Evolutionary conservation across 2,329 filamentous ascomycete species (phyloP).

Genomic region (Apiospora aurea): DNA sequence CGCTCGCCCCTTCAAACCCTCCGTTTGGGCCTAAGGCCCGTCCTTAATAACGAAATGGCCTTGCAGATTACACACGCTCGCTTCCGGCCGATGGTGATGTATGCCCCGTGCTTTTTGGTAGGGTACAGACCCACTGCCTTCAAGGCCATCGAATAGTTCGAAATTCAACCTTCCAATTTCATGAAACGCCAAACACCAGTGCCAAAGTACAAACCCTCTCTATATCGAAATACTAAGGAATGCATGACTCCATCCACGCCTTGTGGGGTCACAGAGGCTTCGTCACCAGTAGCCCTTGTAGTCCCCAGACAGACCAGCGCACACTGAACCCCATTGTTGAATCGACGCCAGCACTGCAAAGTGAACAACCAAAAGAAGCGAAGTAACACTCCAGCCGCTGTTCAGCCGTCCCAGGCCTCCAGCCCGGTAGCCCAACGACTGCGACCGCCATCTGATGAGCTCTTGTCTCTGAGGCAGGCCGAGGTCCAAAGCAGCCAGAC

Average conservation of each 20-base stretch:
- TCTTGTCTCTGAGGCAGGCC: slow-evolving; percentile 43
- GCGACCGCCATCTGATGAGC: neutral
- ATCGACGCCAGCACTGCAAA: slow-evolving; percentile 1
- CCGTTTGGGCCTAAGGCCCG: too few relatives aligned
- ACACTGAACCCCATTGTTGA: slow-evolving; percentile 11
- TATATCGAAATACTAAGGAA: neutral
- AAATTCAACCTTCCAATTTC: neutral
- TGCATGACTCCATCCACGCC: neutral
- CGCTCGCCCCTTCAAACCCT: neutral
- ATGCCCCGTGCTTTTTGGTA: neutral
- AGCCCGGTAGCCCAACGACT: neutral
- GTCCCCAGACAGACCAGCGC: neutral
- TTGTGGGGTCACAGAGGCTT: neutral
- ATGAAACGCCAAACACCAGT: neutral
- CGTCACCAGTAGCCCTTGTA: slow-evolving; percentile 3
- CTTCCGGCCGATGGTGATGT: too few relatives aligned
- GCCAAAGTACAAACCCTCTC: neutral
- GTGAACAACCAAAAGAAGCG: slow-evolving; percentile 9
- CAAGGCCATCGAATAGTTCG: neutral
- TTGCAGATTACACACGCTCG: too few relatives aligned
- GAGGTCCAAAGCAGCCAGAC: slow-evolving; percentile 73
- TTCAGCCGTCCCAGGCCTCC: neutral
- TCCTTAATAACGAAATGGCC: neutral
- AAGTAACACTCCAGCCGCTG: slow-evolving; percentile 4
- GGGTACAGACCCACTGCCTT: neutral